A percentile compares a stretch with the other conserved stretches of the same genome.
phyloP scores from a whole-genome alignment of 331 rosid species.

The Prunus yedoensis region DNA sequence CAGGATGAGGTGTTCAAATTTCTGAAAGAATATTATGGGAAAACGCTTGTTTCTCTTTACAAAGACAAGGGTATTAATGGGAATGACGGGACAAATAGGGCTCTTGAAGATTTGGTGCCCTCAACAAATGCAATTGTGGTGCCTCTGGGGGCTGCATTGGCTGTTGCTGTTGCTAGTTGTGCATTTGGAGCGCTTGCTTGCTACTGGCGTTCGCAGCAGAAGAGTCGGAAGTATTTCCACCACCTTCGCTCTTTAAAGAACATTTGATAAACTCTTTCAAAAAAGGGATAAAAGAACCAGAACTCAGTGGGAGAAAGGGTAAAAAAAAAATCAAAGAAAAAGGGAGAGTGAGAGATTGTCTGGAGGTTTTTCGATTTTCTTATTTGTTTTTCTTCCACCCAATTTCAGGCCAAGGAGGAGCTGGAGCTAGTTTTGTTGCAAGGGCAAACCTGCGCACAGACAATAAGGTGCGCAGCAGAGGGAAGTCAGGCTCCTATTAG shows the following conservation, averaged over 20 bases:
- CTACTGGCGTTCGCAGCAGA: conserved; percentile 98
- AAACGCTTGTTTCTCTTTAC: conserved; percentile 55
- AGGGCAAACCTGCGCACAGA: conserved; percentile 26
- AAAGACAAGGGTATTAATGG: conserved; percentile 42
- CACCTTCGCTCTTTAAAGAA: conserved; percentile 90
- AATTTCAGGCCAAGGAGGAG: conserved; percentile 86
- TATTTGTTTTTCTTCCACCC: conserved; percentile 31
- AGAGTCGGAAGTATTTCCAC: conserved; percentile 99
- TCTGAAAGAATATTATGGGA: conserved; percentile 61
- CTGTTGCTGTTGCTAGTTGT: conserved; percentile 95
- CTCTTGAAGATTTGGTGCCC: conserved; percentile 51
- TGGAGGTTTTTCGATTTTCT: conserved; percentile 14
- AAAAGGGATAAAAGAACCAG: conserved; percentile 31
- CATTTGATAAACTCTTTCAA: conserved; percentile 79
- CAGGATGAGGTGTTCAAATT: conserved; percentile 59
- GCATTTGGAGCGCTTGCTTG: conserved; percentile 98
- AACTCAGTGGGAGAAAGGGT: conserved; percentile 8
- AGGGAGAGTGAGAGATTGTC: conserved; percentile 25
- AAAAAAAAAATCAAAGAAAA: conserved; percentile 15
- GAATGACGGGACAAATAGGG: conserved; percentile 30
- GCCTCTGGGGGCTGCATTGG: conserved; percentile 95
- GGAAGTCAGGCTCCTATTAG: conserved; percentile 20
- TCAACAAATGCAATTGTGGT: conserved; percentile 77
- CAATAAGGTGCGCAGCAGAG: conserved; percentile 6
- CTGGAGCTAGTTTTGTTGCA: conserved; percentile 55